Percentiles rank a stretch among this genome's conserved stretches.
These are phyloP conservation scores for Acmispon strigosus DNA, from an alignment of 306 rosid genomes.

Conservation along the genomic window DNA sequence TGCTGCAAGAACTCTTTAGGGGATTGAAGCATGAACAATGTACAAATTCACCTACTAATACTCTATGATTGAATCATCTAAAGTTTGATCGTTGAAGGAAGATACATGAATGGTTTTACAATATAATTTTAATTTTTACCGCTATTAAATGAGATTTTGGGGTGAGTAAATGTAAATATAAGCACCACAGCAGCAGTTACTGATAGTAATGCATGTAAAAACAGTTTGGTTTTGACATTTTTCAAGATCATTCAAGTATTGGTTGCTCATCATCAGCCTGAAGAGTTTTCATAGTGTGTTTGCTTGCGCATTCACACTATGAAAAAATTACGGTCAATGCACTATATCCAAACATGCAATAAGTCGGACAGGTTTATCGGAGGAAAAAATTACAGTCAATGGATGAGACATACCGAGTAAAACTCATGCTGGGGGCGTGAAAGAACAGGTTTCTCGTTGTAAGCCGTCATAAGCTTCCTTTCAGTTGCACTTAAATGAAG, in stretches of 20 bases:
- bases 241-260: background rate
- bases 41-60: background rate
- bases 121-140: too few species aligned
- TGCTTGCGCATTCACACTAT: too few species aligned
- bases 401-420: constrained; percentile 47
- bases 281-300: background rate
- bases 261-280: background rate
- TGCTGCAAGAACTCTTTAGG: too few species aligned
- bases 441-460: constrained; percentile 97
- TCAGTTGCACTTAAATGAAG: constrained; percentile 83
- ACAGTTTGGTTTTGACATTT: background rate
- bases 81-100: too few species aligned
- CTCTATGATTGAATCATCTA: too few species aligned
- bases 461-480: constrained; percentile 90
- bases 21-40: too few species aligned
- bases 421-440: constrained; percentile 98
- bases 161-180: background rate
- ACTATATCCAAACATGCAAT: too few species aligned
- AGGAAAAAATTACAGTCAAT: background rate
- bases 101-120: too few species aligned
- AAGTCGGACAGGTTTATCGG: background rate
- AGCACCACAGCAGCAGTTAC: background rate
- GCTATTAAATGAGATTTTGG: background rate
- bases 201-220: background rate
- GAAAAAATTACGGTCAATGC: too few species aligned